Conservation (phyloP, 2,329 filamentous ascomycete species). For the Colletotrichum cordylinicola region DNA sequence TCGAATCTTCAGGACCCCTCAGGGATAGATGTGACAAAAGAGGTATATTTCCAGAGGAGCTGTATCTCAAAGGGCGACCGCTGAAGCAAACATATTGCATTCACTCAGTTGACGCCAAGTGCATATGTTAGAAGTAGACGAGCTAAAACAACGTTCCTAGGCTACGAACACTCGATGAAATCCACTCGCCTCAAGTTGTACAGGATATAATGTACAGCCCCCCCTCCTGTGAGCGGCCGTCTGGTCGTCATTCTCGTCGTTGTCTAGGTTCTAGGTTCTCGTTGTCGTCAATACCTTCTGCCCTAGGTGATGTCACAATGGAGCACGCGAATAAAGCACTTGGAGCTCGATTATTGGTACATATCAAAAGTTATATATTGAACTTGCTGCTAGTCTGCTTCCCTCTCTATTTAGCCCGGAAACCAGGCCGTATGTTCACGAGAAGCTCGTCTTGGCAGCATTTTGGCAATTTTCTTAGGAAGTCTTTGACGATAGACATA, state of each 20-base stretch:
- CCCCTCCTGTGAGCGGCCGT: neutral
- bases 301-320: neutral
- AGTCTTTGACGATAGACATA: too few relatives aligned
- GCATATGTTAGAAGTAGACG: neutral
- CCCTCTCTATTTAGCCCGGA: neutral
- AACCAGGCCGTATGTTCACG: neutral
- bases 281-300: neutral
- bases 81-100: neutral
- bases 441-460: too few relatives aligned
- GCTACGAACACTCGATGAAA: neutral
- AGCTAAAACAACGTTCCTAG: neutral
- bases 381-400: neutral
- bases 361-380: neutral
- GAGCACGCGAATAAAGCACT: neutral
- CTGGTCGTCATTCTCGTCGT: neutral
- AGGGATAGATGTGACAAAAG: neutral
- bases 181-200: neutral
- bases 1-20: too few relatives aligned
- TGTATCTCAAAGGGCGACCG: neutral
- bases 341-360: neutral
- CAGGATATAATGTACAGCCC: neutral
- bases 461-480: too few relatives aligned
- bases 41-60: neutral
- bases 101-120: neutral
- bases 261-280: neutral